Percentiles rank a stretch among this genome's conserved stretches.
Conservation (phyloP, 1,284 basidiomycete genomes). For the Sporisorium sorghi region DNA sequence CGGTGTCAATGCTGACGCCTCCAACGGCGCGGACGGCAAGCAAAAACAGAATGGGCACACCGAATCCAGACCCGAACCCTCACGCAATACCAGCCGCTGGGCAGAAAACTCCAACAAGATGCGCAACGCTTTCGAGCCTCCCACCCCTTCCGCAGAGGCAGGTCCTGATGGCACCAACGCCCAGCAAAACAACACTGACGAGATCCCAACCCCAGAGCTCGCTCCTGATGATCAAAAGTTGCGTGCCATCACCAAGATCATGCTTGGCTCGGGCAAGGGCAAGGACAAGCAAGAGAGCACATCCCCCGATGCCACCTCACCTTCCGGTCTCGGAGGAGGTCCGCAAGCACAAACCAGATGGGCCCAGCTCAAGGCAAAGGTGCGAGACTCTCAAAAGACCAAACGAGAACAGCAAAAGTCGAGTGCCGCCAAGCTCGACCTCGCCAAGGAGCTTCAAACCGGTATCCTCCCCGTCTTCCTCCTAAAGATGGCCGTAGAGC, state of each 20-base stretch:
- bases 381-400: constrained; percentile 49
- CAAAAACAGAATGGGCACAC: constrained; percentile 16
- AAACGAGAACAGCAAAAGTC: constrained; percentile 49
- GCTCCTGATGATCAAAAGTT: constrained; percentile 40
- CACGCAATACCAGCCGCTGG: constrained; percentile 31
- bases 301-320: constrained; percentile 19
- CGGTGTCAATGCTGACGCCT: constrained; percentile 17
- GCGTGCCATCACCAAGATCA: constrained; percentile 55
- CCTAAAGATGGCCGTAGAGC: constrained; percentile 87
- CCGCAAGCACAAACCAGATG: constrained; percentile 41
- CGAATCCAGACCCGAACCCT: constrained; percentile 10
- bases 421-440: constrained; percentile 36
- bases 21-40: constrained; percentile 11
- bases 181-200: constrained; percentile 17
- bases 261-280: constrained; percentile 37
- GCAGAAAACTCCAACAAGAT: constrained; percentile 47
- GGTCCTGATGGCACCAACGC: not conserved
- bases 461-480: constrained; percentile 54
- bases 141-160: constrained; percentile 30
- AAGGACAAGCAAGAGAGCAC: constrained; percentile 13
- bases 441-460: constrained; percentile 52
- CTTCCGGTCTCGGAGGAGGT: constrained; percentile 10
- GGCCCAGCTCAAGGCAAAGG: constrained; percentile 54
- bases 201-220: constrained; percentile 41
- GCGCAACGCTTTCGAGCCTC: constrained; percentile 48